phyloP scores from a whole-genome alignment of 495 filamentous ascomycete genomes.

The Hamigera avellanea region DNA sequence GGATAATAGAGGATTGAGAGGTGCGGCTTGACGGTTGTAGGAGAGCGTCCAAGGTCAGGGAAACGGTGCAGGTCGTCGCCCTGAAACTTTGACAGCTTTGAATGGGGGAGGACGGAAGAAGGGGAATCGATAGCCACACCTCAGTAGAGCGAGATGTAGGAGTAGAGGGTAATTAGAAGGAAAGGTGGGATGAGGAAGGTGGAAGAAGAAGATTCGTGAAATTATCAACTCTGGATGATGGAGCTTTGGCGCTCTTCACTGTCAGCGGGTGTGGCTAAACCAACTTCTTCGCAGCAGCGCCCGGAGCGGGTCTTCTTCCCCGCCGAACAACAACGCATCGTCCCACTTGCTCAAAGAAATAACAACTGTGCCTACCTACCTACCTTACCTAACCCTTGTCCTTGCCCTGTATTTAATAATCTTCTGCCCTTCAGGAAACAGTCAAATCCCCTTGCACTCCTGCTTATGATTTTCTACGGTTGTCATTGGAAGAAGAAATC shows the following conservation, averaged over 20 bases:
- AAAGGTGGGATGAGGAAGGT: slow-evolving; percentile 4
- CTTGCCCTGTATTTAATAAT: no score
- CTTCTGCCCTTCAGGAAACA: no score
- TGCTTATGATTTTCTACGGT: no score
- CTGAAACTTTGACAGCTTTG: slow-evolving; percentile 12
- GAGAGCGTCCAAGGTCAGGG: slow-evolving; percentile 23
- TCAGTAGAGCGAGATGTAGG: slow-evolving; percentile 7
- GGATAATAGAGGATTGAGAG: slow-evolving; percentile 12
- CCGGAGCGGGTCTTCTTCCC: slow-evolving; percentile 22
- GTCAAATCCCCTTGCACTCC: no score
- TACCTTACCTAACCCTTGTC: no score
- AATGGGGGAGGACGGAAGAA: neutral
- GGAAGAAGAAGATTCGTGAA: slow-evolving; percentile 22
- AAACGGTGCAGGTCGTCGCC: slow-evolving; percentile 41
- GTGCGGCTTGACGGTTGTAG: slow-evolving; percentile 9
- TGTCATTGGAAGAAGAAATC: no score
- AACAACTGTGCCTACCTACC: neutral
- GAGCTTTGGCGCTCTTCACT: slow-evolving; percentile 4
- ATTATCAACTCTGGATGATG: slow-evolving; percentile 8
- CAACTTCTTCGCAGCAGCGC: slow-evolving; percentile 1
- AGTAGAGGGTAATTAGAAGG: slow-evolving; percentile 7
- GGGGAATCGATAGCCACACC: neutral
- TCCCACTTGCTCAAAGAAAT: no score
- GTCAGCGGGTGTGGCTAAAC: slow-evolving; percentile 5
- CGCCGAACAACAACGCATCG: slow-evolving; percentile 7